phyloP scores from a whole-genome alignment of 2,329 filamentous ascomycete species.

The Aspergillus pseudoviridinutans region DNA sequence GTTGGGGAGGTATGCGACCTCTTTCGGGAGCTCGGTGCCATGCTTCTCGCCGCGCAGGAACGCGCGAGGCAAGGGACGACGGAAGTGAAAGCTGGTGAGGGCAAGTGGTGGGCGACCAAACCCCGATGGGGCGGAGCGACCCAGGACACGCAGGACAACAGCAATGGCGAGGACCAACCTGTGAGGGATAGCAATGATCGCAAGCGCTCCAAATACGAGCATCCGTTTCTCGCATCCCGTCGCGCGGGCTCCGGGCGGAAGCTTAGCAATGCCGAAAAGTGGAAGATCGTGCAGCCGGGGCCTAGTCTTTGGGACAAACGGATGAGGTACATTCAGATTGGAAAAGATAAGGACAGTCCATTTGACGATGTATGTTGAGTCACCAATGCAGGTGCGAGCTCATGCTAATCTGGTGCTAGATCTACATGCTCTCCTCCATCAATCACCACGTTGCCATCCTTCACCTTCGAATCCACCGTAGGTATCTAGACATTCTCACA shows the following conservation, averaged over 20 bases:
- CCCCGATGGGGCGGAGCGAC: conserved; percentile 54
- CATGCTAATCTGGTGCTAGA: conserved; percentile 33
- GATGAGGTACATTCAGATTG: conserved; percentile 54
- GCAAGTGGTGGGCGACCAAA: conserved; percentile 57
- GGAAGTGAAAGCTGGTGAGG: conserved; percentile 50
- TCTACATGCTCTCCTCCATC: conserved; percentile 59
- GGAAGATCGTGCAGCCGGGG: conserved; percentile 51
- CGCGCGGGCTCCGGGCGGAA: conserved; percentile 36
- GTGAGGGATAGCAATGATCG: conserved; percentile 27
- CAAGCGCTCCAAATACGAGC: conserved; percentile 37
- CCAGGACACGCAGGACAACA: conserved; percentile 33
- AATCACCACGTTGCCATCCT: conserved; percentile 61
- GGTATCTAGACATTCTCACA: conserved; percentile 54
- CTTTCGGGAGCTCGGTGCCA: conserved; percentile 54
- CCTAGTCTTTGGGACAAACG: conserved; percentile 54
- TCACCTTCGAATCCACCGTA: conserved; percentile 53
- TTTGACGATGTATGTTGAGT: conserved; percentile 51
- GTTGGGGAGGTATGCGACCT: conserved; percentile 48
- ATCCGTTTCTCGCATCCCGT: conserved; percentile 29
- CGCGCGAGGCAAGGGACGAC: conserved; percentile 52
- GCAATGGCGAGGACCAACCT: conserved; percentile 24
- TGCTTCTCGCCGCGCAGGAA: conserved; percentile 58
- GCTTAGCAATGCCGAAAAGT: conserved; percentile 47
- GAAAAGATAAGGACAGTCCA: conserved; percentile 44
- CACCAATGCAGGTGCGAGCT: neutral